Base-by-base conservation (phyloP, 441 rosid species). In the Syzygium syzygioides region DNA sequence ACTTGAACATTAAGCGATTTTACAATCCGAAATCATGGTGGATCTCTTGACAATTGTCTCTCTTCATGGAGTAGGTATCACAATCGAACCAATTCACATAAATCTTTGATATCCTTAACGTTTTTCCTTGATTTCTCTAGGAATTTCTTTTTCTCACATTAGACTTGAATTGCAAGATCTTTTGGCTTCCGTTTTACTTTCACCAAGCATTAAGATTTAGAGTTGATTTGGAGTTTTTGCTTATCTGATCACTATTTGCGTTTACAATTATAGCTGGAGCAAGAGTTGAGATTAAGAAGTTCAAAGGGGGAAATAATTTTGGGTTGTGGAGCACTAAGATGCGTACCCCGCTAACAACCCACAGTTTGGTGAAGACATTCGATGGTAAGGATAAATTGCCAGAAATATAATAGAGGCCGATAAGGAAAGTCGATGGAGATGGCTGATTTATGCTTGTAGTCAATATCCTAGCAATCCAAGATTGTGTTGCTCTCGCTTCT, bases 71-170 rank as follows among this genome's bases (percentile, higher is more conserved):
- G 20, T 15, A 66, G 1, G 5, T 4, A 66, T 14, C 5, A 7
- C 23, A 66, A 32, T 32, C 10, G 11, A 12, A 66, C 1, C 4
- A 2, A 66, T 15, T 64, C 0, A n/a, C 11, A 2, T 32, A n/a
- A n/a, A 62, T 64, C 18, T 30, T 0, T 15, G 11, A 4, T 28
- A 4, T 64, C 19, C 1, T 30, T 7, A n/a, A 30, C 0, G 1
- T 17, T 64, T 10, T 32, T 30, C 0, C 0, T 64, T 32, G 9
- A 2, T 64, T 64, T 15, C 7, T 64, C 9, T 62, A 11, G 20
- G 30, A 64, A n/a, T 64, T 64, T 64, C 6, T 0, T 62, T 30
- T 64, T 64, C 4, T 64, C 3, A 4, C 37, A 15, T 64, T 30
- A 64, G 30, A 28, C 34, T 62, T 14, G n/a, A 62, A 14, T 62